Conservation (phyloP, 352 stramenopile species). For the Achlya hypogyna region DNA sequence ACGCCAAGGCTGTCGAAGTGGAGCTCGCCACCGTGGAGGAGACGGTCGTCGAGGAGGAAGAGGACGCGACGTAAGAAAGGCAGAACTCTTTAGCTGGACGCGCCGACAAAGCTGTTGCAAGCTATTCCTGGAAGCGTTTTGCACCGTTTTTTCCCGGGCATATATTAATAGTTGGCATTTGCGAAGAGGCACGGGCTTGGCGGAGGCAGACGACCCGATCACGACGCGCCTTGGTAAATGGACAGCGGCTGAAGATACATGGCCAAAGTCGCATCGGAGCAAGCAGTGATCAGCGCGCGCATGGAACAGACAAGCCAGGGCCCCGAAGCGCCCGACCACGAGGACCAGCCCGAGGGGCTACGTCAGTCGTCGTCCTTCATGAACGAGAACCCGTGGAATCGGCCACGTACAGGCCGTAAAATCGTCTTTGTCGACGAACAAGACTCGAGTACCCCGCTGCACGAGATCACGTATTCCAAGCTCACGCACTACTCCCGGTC, state of each 20-base stretch:
- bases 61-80: too few species aligned
- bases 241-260: constrained; percentile 1
- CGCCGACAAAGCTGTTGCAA: too few species aligned
- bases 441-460: background rate
- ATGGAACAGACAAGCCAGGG: background rate
- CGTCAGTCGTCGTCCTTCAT: constrained; percentile 12
- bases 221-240: too few species aligned
- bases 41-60: background rate
- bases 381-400: constrained; percentile 22
- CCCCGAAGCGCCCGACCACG: background rate
- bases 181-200: too few species aligned
- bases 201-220: too few species aligned
- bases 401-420: constrained; percentile 15
- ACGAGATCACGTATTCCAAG: constrained; percentile 22
- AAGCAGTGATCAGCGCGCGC: background rate
- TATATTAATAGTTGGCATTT: too few species aligned
- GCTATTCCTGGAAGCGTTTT: too few species aligned
- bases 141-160: too few species aligned
- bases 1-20: background rate
- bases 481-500: constrained; percentile 17
- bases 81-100: too few species aligned
- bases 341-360: background rate
- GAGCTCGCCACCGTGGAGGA: background rate
- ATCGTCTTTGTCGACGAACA: constrained; percentile 20
- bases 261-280: constrained; percentile 19